phyloP scores from a whole-genome alignment of 768 basidiomycete genomes.

The Chalciporus pseudorubinellus region DNA sequence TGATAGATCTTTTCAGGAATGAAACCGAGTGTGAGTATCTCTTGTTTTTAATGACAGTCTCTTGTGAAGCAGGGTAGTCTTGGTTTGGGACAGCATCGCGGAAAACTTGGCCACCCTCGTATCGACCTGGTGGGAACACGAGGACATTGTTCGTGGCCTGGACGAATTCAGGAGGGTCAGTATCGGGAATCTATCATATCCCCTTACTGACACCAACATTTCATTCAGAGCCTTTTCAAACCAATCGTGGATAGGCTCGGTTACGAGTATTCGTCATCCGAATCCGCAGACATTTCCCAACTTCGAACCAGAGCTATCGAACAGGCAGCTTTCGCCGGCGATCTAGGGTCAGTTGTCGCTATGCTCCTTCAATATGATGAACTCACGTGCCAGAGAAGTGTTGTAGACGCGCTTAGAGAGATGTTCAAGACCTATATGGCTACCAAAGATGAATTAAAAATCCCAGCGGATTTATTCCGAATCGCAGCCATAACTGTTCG shows the following conservation, averaged over 20 bases:
- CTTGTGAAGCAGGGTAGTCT: slow-evolving; percentile 25
- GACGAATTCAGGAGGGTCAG: slow-evolving; percentile 47
- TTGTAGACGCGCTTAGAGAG: slow-evolving; percentile 65
- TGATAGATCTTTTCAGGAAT: slow-evolving; percentile 63
- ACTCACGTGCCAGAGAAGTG: slow-evolving; percentile 16
- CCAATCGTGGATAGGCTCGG: slow-evolving; percentile 81
- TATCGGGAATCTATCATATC: too few species aligned
- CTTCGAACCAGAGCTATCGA: slow-evolving; percentile 74
- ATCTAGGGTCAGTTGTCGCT: slow-evolving; percentile 20
- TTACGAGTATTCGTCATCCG: slow-evolving; percentile 65
- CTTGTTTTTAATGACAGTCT: too few species aligned
- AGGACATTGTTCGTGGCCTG: slow-evolving; percentile 48
- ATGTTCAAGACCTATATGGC: slow-evolving; percentile 72
- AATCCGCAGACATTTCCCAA: slow-evolving; percentile 64
- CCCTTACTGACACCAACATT: too few species aligned
- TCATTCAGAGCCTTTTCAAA: slow-evolving; percentile 50
- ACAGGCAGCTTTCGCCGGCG: slow-evolving; percentile 48
- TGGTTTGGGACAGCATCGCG: slow-evolving; percentile 77
- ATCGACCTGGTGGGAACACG: slow-evolving; percentile 83
- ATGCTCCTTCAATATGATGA: too few species aligned
- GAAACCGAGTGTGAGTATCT: slow-evolving; percentile 58
- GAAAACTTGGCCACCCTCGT: slow-evolving; percentile 52
- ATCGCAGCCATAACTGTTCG: slow-evolving; percentile 46
- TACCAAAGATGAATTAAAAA: slow-evolving; percentile 70
- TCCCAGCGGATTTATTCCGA: slow-evolving; percentile 76